Evolutionary conservation across 2,329 filamentous ascomycete genomes (phyloP), one percentile per base, ranked within the genome.

Genomic region (Coniochaeta sp.): DNA sequence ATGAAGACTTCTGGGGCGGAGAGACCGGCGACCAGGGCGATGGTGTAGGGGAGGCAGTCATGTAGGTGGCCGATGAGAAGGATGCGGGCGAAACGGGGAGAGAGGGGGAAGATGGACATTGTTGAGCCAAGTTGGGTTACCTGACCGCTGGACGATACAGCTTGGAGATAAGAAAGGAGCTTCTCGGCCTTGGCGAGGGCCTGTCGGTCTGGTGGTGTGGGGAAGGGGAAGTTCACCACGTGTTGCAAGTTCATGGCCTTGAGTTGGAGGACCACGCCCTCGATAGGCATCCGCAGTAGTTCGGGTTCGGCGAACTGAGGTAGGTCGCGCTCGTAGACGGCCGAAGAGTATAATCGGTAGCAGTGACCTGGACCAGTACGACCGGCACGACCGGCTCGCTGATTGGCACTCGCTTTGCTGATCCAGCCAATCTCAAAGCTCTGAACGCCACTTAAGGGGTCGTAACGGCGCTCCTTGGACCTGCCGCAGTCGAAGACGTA

Each of bases 341-440:
- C 94, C 12, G 91, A 96, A 0, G 91, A 96, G 69, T 96, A 99
- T 4, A 99, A 71, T 52, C 91, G 78, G 71, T 96, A 99, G 69
- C 92, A 97, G 69, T 99, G 95, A 7, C 94, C 94, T 1, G 94
- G 91, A 0, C 91, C 92, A 4, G 92, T 99, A 76, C 94, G 86
- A 56, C 95, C 94, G 52, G 94, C 94, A 78, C 94, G 89, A 71
- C 94, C 94, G 53, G 90, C 84, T 65, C 94, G 82, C 69, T 99
- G 94, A 58, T 85, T 88, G 7, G 94, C 92, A 65, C 90, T 95
- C 26, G 94, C 94, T 71, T 99, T 97, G 72, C 91, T 96, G 65
- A 97, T 95, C 90, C 92, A 99, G 35, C 87, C 87, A 50, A 99
- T 82, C 61, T 96, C 88, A 65, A 96, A 99, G 63, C 87, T 96